Evolutionary conservation across 2,329 filamentous ascomycete genomes (phyloP).

Genomic region (Graphilbum ipis-grandicollis): DNA sequence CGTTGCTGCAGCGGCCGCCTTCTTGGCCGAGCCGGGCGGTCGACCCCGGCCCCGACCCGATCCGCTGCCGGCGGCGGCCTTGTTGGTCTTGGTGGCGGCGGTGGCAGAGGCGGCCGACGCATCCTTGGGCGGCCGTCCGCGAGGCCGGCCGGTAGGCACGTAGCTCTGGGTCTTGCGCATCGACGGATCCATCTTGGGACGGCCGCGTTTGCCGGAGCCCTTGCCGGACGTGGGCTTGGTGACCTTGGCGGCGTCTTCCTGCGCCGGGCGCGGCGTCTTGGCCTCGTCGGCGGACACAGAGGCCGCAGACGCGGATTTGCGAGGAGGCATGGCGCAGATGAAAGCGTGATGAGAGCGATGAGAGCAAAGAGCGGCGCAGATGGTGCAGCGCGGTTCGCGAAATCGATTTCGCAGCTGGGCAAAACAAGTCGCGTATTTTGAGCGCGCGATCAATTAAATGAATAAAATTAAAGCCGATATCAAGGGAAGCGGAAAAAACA

Average conservation of each 20-base stretch:
- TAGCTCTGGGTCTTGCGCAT: conserved; percentile 10
- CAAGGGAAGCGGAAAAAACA: too few species aligned
- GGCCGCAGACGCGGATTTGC: conserved; percentile 3
- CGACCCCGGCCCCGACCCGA: conserved; percentile 9
- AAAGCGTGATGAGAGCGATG: too few species aligned
- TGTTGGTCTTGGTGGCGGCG: conserved; percentile 8
- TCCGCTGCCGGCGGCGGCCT: conserved; percentile 3
- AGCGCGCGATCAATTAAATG: too few species aligned
- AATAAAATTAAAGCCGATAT: too few species aligned
- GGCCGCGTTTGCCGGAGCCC: conserved; percentile 10
- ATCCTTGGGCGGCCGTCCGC: conserved; percentile 10
- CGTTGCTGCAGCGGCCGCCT: background rate
- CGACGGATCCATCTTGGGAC: conserved; percentile 10
- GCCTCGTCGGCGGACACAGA: conserved; percentile 1
- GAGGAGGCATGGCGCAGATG: conserved; percentile 8
- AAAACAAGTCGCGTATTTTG: too few species aligned
- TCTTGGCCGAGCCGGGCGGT: conserved; percentile 5
- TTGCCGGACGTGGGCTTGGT: conserved; percentile 9
- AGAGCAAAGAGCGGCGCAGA: too few species aligned
- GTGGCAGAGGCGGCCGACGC: conserved; percentile 1
- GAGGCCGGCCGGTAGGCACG: conserved; percentile 11
- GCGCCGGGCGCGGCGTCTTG: conserved; percentile 7
- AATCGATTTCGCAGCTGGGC: too few species aligned
- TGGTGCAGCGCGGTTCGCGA: too few species aligned
- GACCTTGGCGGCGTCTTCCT: conserved; percentile 9